Conservation (phyloP, 1,284 basidiomycete genomes). For the Agaricales sp. region DNA sequence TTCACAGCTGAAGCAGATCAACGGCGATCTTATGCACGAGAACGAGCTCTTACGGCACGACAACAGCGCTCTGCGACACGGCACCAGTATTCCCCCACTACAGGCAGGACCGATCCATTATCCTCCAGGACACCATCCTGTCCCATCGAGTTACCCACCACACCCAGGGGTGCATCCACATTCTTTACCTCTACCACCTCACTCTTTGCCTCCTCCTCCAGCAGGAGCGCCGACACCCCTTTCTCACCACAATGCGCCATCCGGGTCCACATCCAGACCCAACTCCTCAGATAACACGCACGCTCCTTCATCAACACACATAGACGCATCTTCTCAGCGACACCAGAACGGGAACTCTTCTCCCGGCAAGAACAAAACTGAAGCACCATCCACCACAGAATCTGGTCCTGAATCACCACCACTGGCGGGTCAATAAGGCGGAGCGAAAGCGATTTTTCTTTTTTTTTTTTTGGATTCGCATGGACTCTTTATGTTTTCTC, state of each 20-base stretch:
- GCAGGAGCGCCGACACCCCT: conserved; percentile 7
- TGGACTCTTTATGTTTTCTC: too few species aligned
- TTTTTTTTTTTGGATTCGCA: too few species aligned
- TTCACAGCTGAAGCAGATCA: conserved; percentile 59
- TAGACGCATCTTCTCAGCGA: too few species aligned
- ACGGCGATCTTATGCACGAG: conserved; percentile 69
- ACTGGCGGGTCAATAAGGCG: too few species aligned
- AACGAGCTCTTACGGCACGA: conserved; percentile 72
- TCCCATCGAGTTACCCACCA: conserved; percentile 27
- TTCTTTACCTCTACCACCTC: conserved; percentile 29
- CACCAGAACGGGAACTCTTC: too few species aligned
- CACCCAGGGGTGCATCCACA: conserved; percentile 20
- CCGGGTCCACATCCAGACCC: not conserved
- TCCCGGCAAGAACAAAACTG: too few species aligned
- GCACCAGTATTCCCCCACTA: conserved; percentile 36
- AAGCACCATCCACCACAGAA: too few species aligned
- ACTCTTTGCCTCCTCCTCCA: conserved; percentile 29
- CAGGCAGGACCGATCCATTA: conserved; percentile 27
- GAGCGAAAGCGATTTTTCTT: too few species aligned
- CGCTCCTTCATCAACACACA: conserved; percentile 3
- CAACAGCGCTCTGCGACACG: conserved; percentile 53
- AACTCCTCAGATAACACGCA: conserved; percentile 2
- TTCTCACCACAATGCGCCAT: not conserved
- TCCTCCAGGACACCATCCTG: conserved; percentile 46
- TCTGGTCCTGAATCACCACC: too few species aligned